A percentile compares a stretch with the other conserved stretches of the same genome.
Conservation (phyloP, 75 land plant species). For the Azolla pinnata region DNA sequence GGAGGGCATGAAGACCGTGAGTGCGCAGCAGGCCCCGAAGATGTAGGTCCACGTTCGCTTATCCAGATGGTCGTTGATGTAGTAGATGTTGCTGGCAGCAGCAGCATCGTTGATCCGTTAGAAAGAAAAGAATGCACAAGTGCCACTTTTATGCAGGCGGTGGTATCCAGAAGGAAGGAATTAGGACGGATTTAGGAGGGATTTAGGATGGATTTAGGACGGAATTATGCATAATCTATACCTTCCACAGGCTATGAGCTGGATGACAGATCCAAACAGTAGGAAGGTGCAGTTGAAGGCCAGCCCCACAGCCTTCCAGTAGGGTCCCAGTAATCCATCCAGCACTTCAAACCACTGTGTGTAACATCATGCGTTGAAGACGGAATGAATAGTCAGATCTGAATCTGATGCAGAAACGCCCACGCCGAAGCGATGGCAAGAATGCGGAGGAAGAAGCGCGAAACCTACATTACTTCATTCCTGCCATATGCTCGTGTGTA, state of each 20-base stretch:
- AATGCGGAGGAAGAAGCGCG: no score
- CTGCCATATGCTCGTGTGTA: no score
- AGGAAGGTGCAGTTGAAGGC: conserved; percentile 92
- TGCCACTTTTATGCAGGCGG: no score
- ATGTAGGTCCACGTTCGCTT: conserved; percentile 98
- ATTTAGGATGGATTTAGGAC: background rate
- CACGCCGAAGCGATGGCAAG: no score
- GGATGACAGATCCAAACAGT: conserved; percentile 92
- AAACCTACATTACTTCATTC: no score
- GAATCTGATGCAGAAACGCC: no score
- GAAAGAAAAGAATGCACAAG: background rate
- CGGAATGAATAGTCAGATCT: no score
- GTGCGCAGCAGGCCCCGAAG: conserved; percentile 91
- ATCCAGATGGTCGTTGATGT: conserved; percentile 70
- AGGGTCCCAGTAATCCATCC: conserved; percentile 85
- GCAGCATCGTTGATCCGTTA: no score
- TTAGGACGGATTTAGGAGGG: background rate
- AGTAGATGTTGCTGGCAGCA: conserved; percentile 89
- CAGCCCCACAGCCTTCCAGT: conserved; percentile 80
- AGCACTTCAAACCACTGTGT: conserved; percentile 97
- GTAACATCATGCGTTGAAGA: no score
- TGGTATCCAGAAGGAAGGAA: background rate
- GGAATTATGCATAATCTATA: conserved; percentile 2
- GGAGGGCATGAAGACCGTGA: conserved; percentile 83
- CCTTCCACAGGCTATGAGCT: conserved; percentile 97